Percentiles rank a stretch among this genome's conserved stretches.
These are phyloP conservation scores for Exidia glandulosa DNA, from an alignment of 768 basidiomycete genomes.

Conservation along the genomic window DNA sequence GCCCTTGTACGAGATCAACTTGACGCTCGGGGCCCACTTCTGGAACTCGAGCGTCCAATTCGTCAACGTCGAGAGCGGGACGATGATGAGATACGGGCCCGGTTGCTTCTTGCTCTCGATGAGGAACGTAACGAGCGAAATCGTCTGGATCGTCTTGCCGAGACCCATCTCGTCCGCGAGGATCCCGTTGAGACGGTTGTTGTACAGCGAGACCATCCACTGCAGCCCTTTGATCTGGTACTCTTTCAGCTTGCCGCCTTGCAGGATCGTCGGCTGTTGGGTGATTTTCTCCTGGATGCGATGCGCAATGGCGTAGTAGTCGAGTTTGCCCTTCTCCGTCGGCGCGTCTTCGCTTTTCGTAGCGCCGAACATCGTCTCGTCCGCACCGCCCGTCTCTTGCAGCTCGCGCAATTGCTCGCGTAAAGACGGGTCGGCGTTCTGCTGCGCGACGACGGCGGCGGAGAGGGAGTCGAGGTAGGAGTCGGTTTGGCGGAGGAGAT, in stretches of 20 bases:
- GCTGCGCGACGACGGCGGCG: constrained; percentile 86
- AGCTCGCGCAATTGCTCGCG: constrained; percentile 34
- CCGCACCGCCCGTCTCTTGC: constrained; percentile 58
- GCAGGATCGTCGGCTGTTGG: constrained; percentile 58
- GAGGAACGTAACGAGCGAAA: constrained; percentile 89
- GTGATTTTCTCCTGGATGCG: constrained; percentile 77
- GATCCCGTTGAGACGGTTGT: constrained; percentile 91
- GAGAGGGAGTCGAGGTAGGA: constrained; percentile 90
- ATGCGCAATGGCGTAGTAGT: constrained; percentile 96
- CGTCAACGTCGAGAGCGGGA: constrained; percentile 91
- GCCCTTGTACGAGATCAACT: constrained; percentile 80
- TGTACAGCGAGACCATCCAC: constrained; percentile 98
- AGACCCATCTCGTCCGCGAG: constrained; percentile 97
- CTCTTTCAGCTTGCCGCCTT: constrained; percentile 87
- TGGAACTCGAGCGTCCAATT: constrained; percentile 96
- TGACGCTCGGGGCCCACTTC: constrained; percentile 88
- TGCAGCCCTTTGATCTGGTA: constrained; percentile 92
- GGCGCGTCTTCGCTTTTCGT: constrained; percentile 46
- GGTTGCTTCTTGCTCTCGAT: constrained; percentile 83
- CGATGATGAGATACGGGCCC: constrained; percentile 93
- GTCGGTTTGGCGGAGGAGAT: constrained; percentile 89
- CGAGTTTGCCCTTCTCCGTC: constrained; percentile 59
- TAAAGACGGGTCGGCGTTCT: constrained; percentile 46
- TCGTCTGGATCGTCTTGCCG: constrained; percentile 90
- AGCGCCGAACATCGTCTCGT: constrained; percentile 87